Evolutionary conservation across 352 stramenopile genomes (phyloP), one percentile per base, ranked within the genome.

Genomic region (Phytophthora nicotianae): DNA sequence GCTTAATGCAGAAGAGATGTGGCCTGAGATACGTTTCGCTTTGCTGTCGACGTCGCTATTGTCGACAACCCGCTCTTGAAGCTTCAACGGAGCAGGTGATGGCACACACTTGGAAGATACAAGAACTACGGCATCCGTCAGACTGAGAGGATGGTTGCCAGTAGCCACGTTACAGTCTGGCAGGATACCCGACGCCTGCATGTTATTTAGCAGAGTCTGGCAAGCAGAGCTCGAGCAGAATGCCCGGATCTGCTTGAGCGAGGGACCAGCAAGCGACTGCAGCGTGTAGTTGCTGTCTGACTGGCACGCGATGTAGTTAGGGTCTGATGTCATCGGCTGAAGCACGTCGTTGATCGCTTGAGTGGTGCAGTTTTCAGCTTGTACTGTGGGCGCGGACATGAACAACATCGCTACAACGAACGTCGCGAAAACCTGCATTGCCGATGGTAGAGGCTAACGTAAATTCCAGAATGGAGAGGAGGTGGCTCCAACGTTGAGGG

Each of bases 211-310:
- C 19, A 68, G 19, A 32, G 41, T n/a, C 45, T 67, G 66, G 21
- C 66, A 74, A 5, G 66, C 66, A 23, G 38, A 60, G 20, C 66
- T 74, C 29, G 50, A 19, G 32, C 66, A 74, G 27, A 70, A 63
- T 10, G 23, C 61, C 7, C 16, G 20, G 13, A 26, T 60, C 17
- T 70, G 60, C 17, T 38, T 49, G 21, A 35, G 21, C 14, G 50
- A 60, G 2, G 55, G 61, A 26, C 13, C 23, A 8, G 16, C 10
- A 14, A 62, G 50, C 4, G 60, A 35, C 50, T 62, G 13, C 38
- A 63, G 23, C 21, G 60, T 64, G 50, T 67, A 62, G 61, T 67
- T 74, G 29, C 42, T 70, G n/a, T 74, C 60, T 13, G 35, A 23
- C 33, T 67, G 52, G 26, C 60, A 74, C 17, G 29, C 37, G 10